Evolutionary conservation across 176 grass and related monocot genomes (phyloP).

Genomic region (Aegilops longissima): DNA sequence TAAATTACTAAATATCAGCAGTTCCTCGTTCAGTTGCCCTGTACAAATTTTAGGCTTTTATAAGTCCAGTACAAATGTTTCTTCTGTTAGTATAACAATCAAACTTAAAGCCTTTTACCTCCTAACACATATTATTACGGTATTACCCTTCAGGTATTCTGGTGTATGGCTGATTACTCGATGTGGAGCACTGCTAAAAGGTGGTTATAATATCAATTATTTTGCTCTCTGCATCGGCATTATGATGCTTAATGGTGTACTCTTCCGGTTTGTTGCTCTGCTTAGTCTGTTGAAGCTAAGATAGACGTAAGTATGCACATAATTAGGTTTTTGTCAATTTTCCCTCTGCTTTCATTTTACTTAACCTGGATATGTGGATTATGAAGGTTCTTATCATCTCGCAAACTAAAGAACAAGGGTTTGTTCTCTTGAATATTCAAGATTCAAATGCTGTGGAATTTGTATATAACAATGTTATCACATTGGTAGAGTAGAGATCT

Average conservation of each 20-base stretch:
- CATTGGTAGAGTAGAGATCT: background rate
- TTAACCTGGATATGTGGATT: background rate
- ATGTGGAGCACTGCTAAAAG: conserved; percentile 48
- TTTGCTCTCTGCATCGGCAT: conserved; percentile 58
- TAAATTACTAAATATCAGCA: background rate
- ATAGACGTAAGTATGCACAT: conserved; percentile 33
- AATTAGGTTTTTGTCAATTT: background rate
- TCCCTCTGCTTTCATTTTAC: background rate
- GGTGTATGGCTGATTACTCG: conserved; percentile 71
- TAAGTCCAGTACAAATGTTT: background rate
- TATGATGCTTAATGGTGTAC: conserved; percentile 61
- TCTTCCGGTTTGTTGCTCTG: conserved; percentile 59
- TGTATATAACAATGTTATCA: background rate
- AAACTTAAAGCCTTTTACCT: background rate
- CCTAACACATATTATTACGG: background rate
- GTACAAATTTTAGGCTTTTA: background rate
- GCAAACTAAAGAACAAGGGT: background rate
- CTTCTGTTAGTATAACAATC: background rate
- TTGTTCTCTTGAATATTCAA: background rate
- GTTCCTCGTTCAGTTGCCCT: background rate
- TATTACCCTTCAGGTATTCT: conserved; percentile 48
- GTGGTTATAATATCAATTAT: conserved; percentile 42
- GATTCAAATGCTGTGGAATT: background rate
- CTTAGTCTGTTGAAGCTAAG: conserved; percentile 55
- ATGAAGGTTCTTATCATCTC: conserved; percentile 1